Evolutionary conservation across 306 rosid species (phyloP), one percentile per base, ranked within the genome.

Genomic region (Cyamopsis tetragonoloba): DNA sequence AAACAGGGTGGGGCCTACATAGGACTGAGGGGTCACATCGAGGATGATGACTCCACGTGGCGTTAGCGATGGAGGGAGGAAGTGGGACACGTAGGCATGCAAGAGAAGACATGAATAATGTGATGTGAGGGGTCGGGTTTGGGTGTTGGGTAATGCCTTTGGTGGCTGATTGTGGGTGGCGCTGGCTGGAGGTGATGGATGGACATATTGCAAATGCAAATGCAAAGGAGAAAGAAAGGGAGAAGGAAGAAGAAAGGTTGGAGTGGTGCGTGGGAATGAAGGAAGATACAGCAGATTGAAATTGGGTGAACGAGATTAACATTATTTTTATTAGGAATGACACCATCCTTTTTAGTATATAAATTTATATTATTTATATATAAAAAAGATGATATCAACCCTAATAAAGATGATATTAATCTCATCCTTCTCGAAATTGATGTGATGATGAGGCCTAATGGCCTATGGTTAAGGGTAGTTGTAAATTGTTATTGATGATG

Each of bases 21-120:
- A 47, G 76, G 59, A 50, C 37, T 35, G 77, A 66, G 17, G 14
- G 53, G 61, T 73, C 60, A 79, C 81, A 80, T 41, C 86, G 74
- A 67, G 54, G 80, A 78, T 67, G 17, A 77, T 69, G 80, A 48
- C 48, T 69, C 72, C 72, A 80, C 87, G 88, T 77, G 85, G 79
- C 51, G 64, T 56, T 39, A 26, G 51, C 17, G 31, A 68, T 17
- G 38, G 8, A 38, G 68, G 12, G 68, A 6, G 8, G 59, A 47
- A 15, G 68, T 57, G 18, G 31, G 35, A 50, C 58, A 68, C 59
- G 85, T 74, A 81, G 82, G 64, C 20, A 13, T 12, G 7, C 48
- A 46, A 10, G 62, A 77, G 43, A 15, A 6, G 66, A 53, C 72
- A 68, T 35, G 54, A 49, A 20, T 22, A 49, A 20, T 22, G 47